Conservation (phyloP, 768 basidiomycete genomes). For the Sarcodon aspratus region DNA sequence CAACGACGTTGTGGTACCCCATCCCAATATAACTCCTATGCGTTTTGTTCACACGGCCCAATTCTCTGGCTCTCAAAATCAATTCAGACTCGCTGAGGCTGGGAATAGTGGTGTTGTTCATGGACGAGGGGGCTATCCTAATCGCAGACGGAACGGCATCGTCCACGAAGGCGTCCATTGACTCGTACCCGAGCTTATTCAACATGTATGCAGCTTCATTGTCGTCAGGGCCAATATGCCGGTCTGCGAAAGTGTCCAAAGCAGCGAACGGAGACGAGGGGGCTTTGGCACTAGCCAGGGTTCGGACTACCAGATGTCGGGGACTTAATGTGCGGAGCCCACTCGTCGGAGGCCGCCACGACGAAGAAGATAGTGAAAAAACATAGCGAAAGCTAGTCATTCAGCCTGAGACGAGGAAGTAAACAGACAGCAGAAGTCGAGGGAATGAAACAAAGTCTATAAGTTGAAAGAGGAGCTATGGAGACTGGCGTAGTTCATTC, state of each 20-base stretch:
- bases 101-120: slow-evolving; percentile 61
- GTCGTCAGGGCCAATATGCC: slow-evolving; percentile 89
- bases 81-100: slow-evolving; percentile 84
- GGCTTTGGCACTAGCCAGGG: slow-evolving; percentile 51
- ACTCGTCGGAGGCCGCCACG: not conserved
- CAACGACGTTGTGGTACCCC: slow-evolving; percentile 93
- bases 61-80: slow-evolving; percentile 54
- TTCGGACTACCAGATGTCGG: slow-evolving; percentile 12
- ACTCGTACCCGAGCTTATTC: slow-evolving; percentile 65
- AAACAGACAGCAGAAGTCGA: slow-evolving; percentile 1
- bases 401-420: slow-evolving; percentile 1
- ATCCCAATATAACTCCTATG: slow-evolving; percentile 96
- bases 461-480: not conserved
- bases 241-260: slow-evolving; percentile 80
- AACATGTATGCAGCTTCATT: slow-evolving; percentile 80
- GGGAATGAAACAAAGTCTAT: not conserved
- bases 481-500: slow-evolving; percentile 11
- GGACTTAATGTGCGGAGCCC: slow-evolving; percentile 1
- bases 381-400: slow-evolving; percentile 11
- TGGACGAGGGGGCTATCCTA: slow-evolving; percentile 46
- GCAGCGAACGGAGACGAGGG: slow-evolving; percentile 65
- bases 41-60: slow-evolving; percentile 70
- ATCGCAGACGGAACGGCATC: slow-evolving; percentile 78
- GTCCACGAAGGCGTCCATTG: slow-evolving; percentile 80
- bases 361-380: slow-evolving; percentile 3